phyloP scores from a whole-genome alignment of 78 protist genomes.

The Cavenderia fasciculata region DNA sequence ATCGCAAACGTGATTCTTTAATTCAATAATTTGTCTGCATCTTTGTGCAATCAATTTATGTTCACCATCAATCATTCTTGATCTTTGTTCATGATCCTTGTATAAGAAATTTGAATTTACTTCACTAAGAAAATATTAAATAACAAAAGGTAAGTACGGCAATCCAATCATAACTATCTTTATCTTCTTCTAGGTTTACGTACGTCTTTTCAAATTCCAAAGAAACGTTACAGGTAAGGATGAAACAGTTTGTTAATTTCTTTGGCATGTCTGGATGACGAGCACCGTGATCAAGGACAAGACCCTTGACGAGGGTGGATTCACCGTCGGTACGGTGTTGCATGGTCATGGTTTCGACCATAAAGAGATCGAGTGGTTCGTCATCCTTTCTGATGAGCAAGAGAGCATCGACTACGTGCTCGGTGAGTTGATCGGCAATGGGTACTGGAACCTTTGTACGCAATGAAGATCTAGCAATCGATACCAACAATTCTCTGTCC shows the following conservation, averaged over 20 bases:
- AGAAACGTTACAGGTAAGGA: conserved; percentile 97
- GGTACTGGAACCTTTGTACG: conserved; percentile 91
- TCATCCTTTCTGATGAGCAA: conserved; percentile 77
- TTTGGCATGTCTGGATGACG: conserved; percentile 99
- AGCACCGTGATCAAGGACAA: conserved; percentile 99
- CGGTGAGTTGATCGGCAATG: conserved; percentile 92
- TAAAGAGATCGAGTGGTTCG: conserved; percentile 96
- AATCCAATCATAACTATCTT: neutral
- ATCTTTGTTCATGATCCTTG: conserved; percentile 92
- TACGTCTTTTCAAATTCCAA: conserved; percentile 98
- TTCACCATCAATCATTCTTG: conserved; percentile 96
- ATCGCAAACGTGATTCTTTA: conserved; percentile 95
- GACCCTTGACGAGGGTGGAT: conserved; percentile 93
- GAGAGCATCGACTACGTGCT: conserved; percentile 95
- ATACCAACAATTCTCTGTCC: conserved; percentile 88
- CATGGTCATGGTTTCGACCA: conserved; percentile 99
- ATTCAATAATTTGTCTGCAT: conserved; percentile 91
- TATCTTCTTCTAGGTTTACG: neutral
- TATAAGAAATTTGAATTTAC: conserved; percentile 94
- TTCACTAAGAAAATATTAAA: conserved; percentile 88
- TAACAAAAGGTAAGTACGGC: neutral
- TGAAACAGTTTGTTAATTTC: conserved; percentile 83
- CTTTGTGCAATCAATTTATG: conserved; percentile 94
- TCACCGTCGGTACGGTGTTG: conserved; percentile 93
- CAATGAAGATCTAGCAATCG: conserved; percentile 95